Conservation (phyloP, 345 rosid species). For the Anacardium occidentale region DNA sequence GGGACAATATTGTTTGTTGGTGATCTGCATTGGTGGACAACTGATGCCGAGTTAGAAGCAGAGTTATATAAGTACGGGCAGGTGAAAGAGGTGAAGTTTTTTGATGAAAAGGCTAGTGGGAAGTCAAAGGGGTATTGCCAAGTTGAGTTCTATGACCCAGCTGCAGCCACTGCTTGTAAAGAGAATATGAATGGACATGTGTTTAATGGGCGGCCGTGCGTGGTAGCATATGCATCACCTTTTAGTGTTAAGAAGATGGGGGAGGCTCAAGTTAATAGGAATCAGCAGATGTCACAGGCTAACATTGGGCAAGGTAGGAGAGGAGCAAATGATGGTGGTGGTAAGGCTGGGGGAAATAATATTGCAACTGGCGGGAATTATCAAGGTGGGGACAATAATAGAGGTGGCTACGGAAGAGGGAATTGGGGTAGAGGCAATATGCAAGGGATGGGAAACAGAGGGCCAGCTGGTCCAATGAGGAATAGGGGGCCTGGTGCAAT, state of each 20-base stretch:
- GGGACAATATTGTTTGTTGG: constrained; percentile 74
- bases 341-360: constrained; percentile 40
- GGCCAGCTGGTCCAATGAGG: constrained; percentile 70
- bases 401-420: constrained; percentile 64
- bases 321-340: constrained; percentile 49
- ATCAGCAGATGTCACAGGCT: constrained; percentile 52
- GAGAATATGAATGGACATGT: constrained; percentile 73
- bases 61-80: constrained; percentile 63
- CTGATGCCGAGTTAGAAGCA: constrained; percentile 74
- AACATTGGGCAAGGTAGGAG: constrained; percentile 45
- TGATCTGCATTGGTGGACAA: constrained; percentile 94
- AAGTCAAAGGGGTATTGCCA: constrained; percentile 87
- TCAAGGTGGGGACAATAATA: constrained; percentile 70
- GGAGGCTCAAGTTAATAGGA: constrained; percentile 61
- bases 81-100: constrained; percentile 82
- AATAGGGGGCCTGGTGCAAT: constrained; percentile 58
- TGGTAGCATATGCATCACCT: constrained; percentile 80
- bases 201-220: constrained; percentile 75
- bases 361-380: constrained; percentile 53
- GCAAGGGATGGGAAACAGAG: constrained; percentile 72
- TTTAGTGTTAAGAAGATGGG: constrained; percentile 66
- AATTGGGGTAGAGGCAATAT: constrained; percentile 71
- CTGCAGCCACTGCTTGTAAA: constrained; percentile 68
- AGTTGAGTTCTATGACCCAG: constrained; percentile 74
- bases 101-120: constrained; percentile 87